Evolutionary conservation across 345 rosid genomes (phyloP).

Genomic region (Aethionema arabicum): DNA sequence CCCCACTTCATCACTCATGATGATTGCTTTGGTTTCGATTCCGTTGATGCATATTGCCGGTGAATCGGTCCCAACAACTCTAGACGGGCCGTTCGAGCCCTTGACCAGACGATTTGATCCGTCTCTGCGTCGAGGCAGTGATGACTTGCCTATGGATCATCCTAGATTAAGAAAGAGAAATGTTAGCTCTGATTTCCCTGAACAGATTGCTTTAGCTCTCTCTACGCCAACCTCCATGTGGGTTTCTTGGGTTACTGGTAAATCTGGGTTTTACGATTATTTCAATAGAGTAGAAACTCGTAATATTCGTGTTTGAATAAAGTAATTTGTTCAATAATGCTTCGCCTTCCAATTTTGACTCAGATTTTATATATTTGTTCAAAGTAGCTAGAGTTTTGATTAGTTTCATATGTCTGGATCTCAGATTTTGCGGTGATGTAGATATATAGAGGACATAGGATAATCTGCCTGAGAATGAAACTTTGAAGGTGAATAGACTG

Average conservation of each 20-base stretch:
- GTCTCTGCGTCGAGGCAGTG: slow-evolving; percentile 74
- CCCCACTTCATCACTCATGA: slow-evolving; percentile 3
- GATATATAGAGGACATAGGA: no score
- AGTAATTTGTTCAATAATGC: no score
- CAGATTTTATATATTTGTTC: neutral
- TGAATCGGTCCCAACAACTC: slow-evolving; percentile 59
- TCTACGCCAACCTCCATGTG: slow-evolving; percentile 77
- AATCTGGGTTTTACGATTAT: neutral
- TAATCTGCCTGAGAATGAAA: no score
- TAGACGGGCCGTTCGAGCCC: slow-evolving; percentile 75
- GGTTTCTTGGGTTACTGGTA: slow-evolving; percentile 96
- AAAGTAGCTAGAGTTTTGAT: no score
- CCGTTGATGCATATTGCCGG: slow-evolving; percentile 6
- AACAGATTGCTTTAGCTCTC: slow-evolving; percentile 73
- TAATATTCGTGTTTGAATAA: no score
- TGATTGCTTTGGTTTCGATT: neutral
- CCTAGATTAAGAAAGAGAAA: slow-evolving; percentile 65
- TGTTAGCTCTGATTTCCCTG: slow-evolving; percentile 50
- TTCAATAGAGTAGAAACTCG: neutral
- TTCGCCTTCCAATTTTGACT: neutral
- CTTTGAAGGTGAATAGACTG: neutral
- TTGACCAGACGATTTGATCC: slow-evolving; percentile 63
- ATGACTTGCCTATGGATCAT: slow-evolving; percentile 69
- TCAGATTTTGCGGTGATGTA: no score
- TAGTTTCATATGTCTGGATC: no score